Base-by-base conservation (phyloP, 148 eudicot genomes). In the Cornus kousa region DNA sequence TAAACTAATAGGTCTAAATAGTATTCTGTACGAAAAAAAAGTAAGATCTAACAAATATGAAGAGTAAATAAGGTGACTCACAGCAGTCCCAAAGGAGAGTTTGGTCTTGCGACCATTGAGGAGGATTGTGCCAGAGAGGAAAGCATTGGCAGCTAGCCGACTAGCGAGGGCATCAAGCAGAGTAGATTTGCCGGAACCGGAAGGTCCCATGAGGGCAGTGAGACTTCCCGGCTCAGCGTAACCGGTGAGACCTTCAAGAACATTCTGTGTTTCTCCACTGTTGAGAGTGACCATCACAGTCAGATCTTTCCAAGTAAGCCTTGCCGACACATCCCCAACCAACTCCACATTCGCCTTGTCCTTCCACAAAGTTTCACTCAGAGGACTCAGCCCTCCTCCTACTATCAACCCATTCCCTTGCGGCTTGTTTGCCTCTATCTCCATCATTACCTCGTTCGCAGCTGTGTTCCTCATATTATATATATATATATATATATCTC, bases 161-260 rank as follows among this genome's bases (percentile, higher is more conserved):
- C 93, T 83, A 0, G 98, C 88, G 10, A 96, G 92, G 6, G 99
- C 95, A 50, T 96, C 99, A 13, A 96, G 91, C 5, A 96, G 86
- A 0, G 99, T 96, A 1, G 98, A 93, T 77, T 96, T 96, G 0
- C 99, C 99, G 1, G 98, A 93, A 12, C 99, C 99, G 19, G 99
- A 96, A 3, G 99, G 99, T 0, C 99, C 99, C 99, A 96, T 96
- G 13, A 96, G 91, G 4, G 97, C 97, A 0, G 98, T 96, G 65
- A 96, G 89, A 1, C 87, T 73, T 2, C 98, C 98, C 0, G 98
- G 98, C 80, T 93, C 99, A 5, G 99, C 99, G 70, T 93, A 96
- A 0, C 99, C 99, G 7, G 91, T 92, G 3, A 93, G 86, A 0
- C 88, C 85, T 76, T 96, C 90, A 1, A 96, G 73, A 12, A 96